Conservation (phyloP, 2,329 filamentous ascomycete species). For the Aspergillus glaucus region DNA sequence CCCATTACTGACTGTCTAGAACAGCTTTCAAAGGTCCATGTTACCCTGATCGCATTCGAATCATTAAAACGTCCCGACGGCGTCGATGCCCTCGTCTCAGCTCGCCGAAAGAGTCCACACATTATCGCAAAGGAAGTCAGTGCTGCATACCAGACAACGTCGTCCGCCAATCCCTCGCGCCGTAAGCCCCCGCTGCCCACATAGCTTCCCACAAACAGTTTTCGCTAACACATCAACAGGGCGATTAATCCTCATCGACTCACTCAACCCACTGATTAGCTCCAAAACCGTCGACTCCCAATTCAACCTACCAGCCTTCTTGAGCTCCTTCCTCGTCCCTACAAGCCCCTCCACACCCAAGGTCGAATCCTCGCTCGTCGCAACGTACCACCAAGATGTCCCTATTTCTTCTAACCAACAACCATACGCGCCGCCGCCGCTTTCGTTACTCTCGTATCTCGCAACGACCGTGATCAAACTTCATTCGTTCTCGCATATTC, state of each 20-base stretch:
- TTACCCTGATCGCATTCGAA: slow-evolving; percentile 73
- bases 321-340: slow-evolving; percentile 63
- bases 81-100: slow-evolving; percentile 62
- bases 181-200: slow-evolving; percentile 17
- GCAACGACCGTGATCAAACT: slow-evolving; percentile 79
- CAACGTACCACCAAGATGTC: slow-evolving; percentile 76
- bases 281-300: slow-evolving; percentile 38
- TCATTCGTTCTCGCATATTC: slow-evolving; percentile 66
- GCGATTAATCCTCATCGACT: slow-evolving; percentile 72
- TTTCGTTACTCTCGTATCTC: slow-evolving; percentile 71
- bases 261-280: slow-evolving; percentile 59
- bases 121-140: slow-evolving; percentile 56
- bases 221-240: slow-evolving; percentile 42
- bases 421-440: slow-evolving; percentile 55
- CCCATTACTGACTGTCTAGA: background rate
- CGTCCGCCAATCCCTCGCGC: slow-evolving; percentile 15
- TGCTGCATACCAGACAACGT: slow-evolving; percentile 25
- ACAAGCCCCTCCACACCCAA: slow-evolving; percentile 20
- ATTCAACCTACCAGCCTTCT: slow-evolving; percentile 59
- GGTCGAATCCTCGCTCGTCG: slow-evolving; percentile 60
- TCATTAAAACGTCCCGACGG: slow-evolving; percentile 60
- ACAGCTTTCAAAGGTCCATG: slow-evolving; percentile 54
- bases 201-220: background rate
- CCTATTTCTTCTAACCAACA: slow-evolving; percentile 45
- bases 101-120: slow-evolving; percentile 53